These are phyloP conservation scores for Ananas comosus DNA, from an alignment of 176 grass and related monocot species.

Conservation along the genomic window DNA sequence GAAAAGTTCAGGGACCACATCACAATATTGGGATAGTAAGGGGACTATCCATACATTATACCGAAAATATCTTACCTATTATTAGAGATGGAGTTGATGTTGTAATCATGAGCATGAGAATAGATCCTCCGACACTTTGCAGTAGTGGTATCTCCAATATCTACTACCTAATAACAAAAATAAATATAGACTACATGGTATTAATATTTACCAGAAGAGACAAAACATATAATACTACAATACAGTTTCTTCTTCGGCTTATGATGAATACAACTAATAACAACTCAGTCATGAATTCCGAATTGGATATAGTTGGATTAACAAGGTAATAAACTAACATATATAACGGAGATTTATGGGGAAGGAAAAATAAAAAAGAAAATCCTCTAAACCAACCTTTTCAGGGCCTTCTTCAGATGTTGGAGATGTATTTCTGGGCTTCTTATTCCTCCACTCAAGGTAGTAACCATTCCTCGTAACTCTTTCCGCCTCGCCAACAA, in stretches of 20 bases:
- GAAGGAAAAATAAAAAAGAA: background rate
- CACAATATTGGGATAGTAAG: background rate
- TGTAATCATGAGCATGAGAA: slow-evolving; percentile 29
- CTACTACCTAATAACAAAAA: slow-evolving; percentile 6
- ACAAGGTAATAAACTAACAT: slow-evolving; percentile 1
- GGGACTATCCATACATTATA: background rate
- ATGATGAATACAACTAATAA: too few relatives aligned
- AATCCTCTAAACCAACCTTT: background rate
- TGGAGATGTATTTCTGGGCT: slow-evolving; percentile 6
- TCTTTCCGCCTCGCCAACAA: background rate
- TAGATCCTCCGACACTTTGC: slow-evolving; percentile 38
- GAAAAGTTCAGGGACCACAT: too few relatives aligned
- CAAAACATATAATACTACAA: background rate
- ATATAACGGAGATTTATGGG: background rate
- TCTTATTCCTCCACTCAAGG: slow-evolving; percentile 15
- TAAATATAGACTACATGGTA: background rate
- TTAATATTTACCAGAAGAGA: background rate
- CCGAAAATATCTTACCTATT: slow-evolving; percentile 25
- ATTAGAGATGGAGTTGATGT: slow-evolving; percentile 42
- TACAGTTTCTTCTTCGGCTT: background rate
- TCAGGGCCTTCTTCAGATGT: slow-evolving; percentile 4
- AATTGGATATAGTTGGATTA: background rate
- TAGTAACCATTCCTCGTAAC: slow-evolving; percentile 4
- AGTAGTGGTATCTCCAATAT: slow-evolving; percentile 18
- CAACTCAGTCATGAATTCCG: background rate